phyloP scores from a whole-genome alignment of 164 flowering plant species.

The Magnolia changhungtana region DNA sequence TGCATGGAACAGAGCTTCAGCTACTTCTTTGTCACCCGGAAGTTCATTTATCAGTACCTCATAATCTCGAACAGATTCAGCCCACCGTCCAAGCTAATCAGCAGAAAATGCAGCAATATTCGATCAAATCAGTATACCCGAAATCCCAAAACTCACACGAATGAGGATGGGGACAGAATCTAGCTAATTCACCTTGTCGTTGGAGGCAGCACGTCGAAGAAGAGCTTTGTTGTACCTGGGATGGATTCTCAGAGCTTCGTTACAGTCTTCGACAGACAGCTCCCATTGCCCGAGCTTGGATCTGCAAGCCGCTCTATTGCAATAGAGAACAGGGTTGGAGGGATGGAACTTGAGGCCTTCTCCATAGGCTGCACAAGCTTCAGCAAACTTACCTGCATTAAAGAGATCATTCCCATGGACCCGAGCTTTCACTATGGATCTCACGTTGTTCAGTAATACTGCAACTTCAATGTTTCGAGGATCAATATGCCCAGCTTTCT shows the following conservation, averaged over 20 bases:
- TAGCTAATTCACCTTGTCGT: slow-evolving; percentile 50
- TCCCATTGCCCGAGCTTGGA: slow-evolving; percentile 78
- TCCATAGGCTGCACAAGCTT: slow-evolving; percentile 76
- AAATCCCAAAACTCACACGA: neutral
- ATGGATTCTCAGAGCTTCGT: slow-evolving; percentile 68
- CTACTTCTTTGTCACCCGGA: slow-evolving; percentile 71
- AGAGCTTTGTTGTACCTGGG: slow-evolving; percentile 83
- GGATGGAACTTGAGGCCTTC: slow-evolving; percentile 79
- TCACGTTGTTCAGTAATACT: slow-evolving; percentile 47
- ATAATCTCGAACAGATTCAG: slow-evolving; percentile 73
- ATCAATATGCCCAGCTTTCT: slow-evolving; percentile 71
- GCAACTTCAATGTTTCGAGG: slow-evolving; percentile 55
- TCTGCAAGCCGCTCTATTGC: slow-evolving; percentile 95
- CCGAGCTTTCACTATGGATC: slow-evolving; percentile 64
- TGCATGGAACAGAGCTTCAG: slow-evolving; percentile 75
- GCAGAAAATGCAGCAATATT: slow-evolving; percentile 5
- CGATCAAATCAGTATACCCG: neutral
- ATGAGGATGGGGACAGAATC: neutral
- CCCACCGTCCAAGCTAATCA: slow-evolving; percentile 75
- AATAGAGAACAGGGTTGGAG: slow-evolving; percentile 66
- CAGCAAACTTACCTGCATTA: slow-evolving; percentile 69
- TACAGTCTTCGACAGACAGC: slow-evolving; percentile 71
- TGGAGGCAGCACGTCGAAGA: slow-evolving; percentile 75
- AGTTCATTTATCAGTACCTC: slow-evolving; percentile 63
- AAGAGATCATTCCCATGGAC: slow-evolving; percentile 80